phyloP scores from a whole-genome alignment of 2,329 filamentous ascomycete genomes.

The Paradendryphiella salina region DNA sequence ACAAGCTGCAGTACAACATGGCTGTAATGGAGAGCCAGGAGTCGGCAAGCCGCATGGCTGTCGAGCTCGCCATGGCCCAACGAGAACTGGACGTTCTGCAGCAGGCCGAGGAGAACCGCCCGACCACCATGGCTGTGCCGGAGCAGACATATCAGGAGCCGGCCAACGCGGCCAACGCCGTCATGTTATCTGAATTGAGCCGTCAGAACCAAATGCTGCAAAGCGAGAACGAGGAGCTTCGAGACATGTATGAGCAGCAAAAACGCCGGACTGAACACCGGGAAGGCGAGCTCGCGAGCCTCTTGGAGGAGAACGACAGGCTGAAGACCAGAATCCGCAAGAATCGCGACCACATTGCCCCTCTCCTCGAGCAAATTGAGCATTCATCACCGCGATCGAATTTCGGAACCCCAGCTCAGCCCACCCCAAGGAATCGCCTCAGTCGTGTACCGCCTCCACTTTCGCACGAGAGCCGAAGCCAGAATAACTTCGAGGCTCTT shows the following conservation, averaged over 20 bases:
- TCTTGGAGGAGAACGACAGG: constrained; percentile 76
- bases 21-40: constrained; percentile 82
- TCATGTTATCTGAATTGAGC: constrained; percentile 53
- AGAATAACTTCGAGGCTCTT: constrained; percentile 74
- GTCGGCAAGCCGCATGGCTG: constrained; percentile 80
- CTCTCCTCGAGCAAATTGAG: constrained; percentile 54
- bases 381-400: constrained; percentile 66
- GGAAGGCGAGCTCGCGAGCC: constrained; percentile 68
- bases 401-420: constrained; percentile 59
- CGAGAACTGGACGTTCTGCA: constrained; percentile 85
- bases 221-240: constrained; percentile 66
- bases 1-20: constrained; percentile 87
- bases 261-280: constrained; percentile 79
- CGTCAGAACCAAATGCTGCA: constrained; percentile 66
- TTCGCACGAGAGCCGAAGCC: constrained; percentile 50
- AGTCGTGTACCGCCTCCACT: constrained; percentile 51
- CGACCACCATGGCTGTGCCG: constrained; percentile 57
- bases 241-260: constrained; percentile 68
- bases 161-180: constrained; percentile 59
- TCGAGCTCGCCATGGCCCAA: constrained; percentile 90
- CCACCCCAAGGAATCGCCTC: constrained; percentile 47
- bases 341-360: constrained; percentile 82
- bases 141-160: constrained; percentile 59
- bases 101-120: constrained; percentile 69
- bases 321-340: constrained; percentile 83